These are phyloP conservation scores for Thelonectria rubi DNA, from an alignment of 2,329 filamentous ascomycete species.

Conservation along the genomic window DNA sequence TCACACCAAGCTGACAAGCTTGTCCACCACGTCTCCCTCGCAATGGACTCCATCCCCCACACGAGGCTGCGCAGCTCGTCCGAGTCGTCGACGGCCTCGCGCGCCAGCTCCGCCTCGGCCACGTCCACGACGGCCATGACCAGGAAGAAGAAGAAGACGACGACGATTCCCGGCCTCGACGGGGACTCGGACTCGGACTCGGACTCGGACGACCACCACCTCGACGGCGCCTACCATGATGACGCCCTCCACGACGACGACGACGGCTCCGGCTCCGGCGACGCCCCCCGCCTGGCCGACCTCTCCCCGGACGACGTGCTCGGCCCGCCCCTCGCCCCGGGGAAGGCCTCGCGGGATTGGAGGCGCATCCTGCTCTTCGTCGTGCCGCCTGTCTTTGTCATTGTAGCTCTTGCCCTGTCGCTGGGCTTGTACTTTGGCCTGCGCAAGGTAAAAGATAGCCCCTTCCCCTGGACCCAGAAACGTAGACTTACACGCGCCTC, in stretches of 20 bases:
- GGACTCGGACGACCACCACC: no score
- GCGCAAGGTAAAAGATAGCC: slow-evolving; percentile 32
- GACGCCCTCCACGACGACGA: no score
- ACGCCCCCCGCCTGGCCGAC: not conserved
- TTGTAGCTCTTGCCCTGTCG: slow-evolving; percentile 29
- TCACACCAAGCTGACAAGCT: no score
- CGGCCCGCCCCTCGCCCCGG: not conserved
- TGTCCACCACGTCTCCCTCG: no score
- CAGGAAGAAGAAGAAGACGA: no score
- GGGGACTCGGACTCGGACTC: no score
- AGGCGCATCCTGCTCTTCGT: slow-evolving; percentile 25
- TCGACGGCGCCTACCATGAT: no score
- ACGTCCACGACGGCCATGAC: not conserved
- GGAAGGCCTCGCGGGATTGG: slow-evolving; percentile 11
- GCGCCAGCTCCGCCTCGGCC: not conserved
- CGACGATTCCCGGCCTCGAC: not conserved
- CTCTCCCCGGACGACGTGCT: not conserved
- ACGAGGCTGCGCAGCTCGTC: not conserved
- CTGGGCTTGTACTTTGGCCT: slow-evolving; percentile 38
- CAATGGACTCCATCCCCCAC: not conserved
- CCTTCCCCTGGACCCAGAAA: no score
- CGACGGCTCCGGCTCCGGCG: not conserved
- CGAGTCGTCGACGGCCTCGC: not conserved
- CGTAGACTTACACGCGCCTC: not conserved
- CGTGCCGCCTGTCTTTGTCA: slow-evolving; percentile 5